Evolutionary conservation across 2,329 filamentous ascomycete species (phyloP), one percentile per base, ranked within the genome.

Genomic region (Byssochlamys sp.): DNA sequence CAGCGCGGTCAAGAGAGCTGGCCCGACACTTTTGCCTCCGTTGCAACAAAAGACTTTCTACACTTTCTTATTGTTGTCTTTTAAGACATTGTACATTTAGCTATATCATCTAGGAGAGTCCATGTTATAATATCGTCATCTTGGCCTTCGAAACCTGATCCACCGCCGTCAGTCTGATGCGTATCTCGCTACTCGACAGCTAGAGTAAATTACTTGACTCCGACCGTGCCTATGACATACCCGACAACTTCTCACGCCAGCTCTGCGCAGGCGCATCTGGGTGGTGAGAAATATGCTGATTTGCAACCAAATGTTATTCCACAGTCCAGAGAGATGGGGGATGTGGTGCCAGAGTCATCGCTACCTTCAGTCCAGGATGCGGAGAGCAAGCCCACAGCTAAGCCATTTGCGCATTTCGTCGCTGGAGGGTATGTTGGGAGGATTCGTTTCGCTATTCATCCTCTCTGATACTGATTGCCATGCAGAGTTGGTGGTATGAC

Each of bases 341-440:
- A 71, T 57, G 66, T 71, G 25, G 58, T 69, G 25, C 73, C 71
- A 10, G 65, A 63, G 25, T 58, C 59, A 35, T 57, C 59, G 55
- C 61, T 60, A 29, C 64, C 65, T 56, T 55, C 59, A 49, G 56
- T 55, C 19, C 61, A 60, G 55, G 65, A 60, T 60, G 60, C 39
- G 59, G 60, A 55, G 27, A 58, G 61, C 45, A 62, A 72, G 59
- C 72, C 85, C 19, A 76, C 71, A 70, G 76, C 72, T 66, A 91
- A 91, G 73, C 91, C 90, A 72, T 95, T 90, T 88, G 89, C 91
- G 60, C 91, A 96, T 78, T 87, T 96, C 68, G 82, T 96, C 58
- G 91, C 91, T 56, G 91, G 91, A 80, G 91, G 86, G 90, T 95
- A 82, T 67, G 39, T 24, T 45, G 39, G 39, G 19, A 19, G 39